Conservation (phyloP, 257 asterid genomes). For the Solanum chmielewskii region DNA sequence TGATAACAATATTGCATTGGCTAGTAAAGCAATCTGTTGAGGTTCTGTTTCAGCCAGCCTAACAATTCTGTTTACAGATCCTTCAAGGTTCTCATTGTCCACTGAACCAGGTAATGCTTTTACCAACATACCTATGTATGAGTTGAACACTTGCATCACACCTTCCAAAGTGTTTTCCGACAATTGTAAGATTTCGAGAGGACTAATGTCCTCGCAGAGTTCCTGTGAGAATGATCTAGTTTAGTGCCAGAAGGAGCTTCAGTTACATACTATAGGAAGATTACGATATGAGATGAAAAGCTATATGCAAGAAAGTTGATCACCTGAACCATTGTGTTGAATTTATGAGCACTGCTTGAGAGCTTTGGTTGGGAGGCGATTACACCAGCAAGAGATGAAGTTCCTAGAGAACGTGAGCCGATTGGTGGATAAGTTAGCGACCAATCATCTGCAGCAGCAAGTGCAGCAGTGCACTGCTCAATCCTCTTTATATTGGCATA, state of each 20-base stretch:
- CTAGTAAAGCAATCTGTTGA: constrained; percentile 61
- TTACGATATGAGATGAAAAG: neutral
- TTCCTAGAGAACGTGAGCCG: constrained; percentile 51
- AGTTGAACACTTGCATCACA: constrained; percentile 50
- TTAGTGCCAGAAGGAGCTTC: neutral
- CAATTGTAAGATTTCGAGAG: constrained; percentile 60
- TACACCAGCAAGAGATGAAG: constrained; percentile 21
- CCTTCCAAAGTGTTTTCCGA: constrained; percentile 73
- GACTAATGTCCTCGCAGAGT: constrained; percentile 80
- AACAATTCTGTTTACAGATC: constrained; percentile 54
- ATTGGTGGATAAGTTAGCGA: constrained; percentile 39
- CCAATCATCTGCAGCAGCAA: constrained; percentile 92
- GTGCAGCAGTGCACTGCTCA: constrained; percentile 68
- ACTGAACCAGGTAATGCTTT: constrained; percentile 67
- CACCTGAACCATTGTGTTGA: constrained; percentile 87
- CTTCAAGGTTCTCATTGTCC: constrained; percentile 75
- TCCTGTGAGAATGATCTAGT: constrained; percentile 26
- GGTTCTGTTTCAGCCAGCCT: constrained; percentile 56
- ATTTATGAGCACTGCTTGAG: constrained; percentile 67
- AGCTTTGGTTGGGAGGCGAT: constrained; percentile 57
- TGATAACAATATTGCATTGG: constrained; percentile 62
- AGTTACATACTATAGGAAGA: neutral
- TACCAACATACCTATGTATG: constrained; percentile 51
- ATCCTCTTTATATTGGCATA: constrained; percentile 51
- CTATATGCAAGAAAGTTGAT: neutral